phyloP scores from a whole-genome alignment of 2,329 filamentous ascomycete genomes.

The Acrodontium crateriforme region DNA sequence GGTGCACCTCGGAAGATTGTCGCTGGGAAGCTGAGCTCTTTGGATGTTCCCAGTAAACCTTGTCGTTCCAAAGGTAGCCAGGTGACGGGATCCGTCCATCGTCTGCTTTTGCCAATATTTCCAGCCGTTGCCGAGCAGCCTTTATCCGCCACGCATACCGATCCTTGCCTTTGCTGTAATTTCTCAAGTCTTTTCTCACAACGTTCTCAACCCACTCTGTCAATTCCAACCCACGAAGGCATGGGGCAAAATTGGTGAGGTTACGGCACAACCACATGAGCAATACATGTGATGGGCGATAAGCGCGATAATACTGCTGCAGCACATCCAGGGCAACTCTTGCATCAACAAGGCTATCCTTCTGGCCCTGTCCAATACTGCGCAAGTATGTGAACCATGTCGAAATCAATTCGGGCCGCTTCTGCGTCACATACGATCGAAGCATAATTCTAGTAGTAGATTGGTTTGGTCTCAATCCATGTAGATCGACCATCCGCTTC shows the following conservation, averaged over 20 bases:
- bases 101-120: no score
- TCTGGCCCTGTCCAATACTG: slow-evolving; percentile 7
- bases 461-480: slow-evolving; percentile 12
- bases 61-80: slow-evolving; percentile 3
- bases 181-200: slow-evolving; percentile 16
- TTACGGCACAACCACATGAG: slow-evolving; percentile 15
- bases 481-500: slow-evolving; percentile 8
- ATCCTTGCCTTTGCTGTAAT: no score
- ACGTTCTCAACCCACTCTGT: slow-evolving; percentile 12
- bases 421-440: slow-evolving; percentile 9
- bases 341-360: no score
- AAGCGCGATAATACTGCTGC: slow-evolving; percentile 12
- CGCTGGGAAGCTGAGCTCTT: no score
- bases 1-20: no score
- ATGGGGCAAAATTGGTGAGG: slow-evolving; percentile 7
- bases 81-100: slow-evolving; percentile 3
- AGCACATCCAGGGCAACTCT: slow-evolving; percentile 11
- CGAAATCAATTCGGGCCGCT: slow-evolving; percentile 9
- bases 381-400: slow-evolving; percentile 13
- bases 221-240: slow-evolving; percentile 8
- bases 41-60: slow-evolving; percentile 1
- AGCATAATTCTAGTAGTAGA: slow-evolving; percentile 14
- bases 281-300: slow-evolving; percentile 14
- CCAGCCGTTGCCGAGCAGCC: no score
- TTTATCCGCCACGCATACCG: no score